Conservation (phyloP, 2,329 filamentous ascomycete species). For the Trichoderma sp. region DNA sequence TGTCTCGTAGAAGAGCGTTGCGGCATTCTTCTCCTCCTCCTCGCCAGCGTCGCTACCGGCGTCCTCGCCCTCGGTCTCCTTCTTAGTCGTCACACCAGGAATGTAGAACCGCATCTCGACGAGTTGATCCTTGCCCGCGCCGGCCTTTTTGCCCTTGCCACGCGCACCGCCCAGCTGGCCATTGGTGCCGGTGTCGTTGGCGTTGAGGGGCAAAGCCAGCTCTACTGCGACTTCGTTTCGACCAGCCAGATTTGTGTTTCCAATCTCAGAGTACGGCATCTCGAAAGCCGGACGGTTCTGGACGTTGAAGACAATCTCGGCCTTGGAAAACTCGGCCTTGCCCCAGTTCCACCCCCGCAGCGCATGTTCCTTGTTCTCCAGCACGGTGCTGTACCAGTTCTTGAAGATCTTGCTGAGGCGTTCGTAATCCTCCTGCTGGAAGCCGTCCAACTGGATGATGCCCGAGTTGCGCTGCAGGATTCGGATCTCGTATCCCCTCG, state of each 20-base stretch:
- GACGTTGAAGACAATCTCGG: conserved; percentile 93
- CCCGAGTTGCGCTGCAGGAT: conserved; percentile 80
- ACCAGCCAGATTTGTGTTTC: conserved; percentile 94
- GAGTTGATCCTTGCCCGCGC: conserved; percentile 84
- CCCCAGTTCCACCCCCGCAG: conserved; percentile 99
- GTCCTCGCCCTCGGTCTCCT: conserved; percentile 66
- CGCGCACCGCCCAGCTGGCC: conserved; percentile 70
- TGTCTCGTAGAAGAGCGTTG: conserved; percentile 96
- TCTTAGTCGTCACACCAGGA: conserved; percentile 81
- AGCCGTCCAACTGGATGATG: conserved; percentile 91
- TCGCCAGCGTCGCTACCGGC: conserved; percentile 57
- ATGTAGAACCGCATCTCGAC: conserved; percentile 99
- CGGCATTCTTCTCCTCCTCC: conserved; percentile 84
- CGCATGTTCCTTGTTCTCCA: conserved; percentile 92
- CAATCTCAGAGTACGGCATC: conserved; percentile 94
- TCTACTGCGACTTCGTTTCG: conserved; percentile 98
- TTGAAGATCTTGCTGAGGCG: conserved; percentile 91
- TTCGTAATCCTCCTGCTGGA: conserved; percentile 91
- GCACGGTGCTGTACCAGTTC: conserved; percentile 92
- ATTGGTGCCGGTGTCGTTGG: conserved; percentile 70
- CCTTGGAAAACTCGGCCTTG: conserved; percentile 94
- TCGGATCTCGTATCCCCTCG: conserved; percentile 91
- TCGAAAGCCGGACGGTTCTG: conserved; percentile 96
- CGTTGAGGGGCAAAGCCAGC: conserved; percentile 74
- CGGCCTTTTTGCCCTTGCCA: conserved; percentile 82